Conservation (phyloP, 768 basidiomycete genomes). For the Termitomyces heimii region DNA sequence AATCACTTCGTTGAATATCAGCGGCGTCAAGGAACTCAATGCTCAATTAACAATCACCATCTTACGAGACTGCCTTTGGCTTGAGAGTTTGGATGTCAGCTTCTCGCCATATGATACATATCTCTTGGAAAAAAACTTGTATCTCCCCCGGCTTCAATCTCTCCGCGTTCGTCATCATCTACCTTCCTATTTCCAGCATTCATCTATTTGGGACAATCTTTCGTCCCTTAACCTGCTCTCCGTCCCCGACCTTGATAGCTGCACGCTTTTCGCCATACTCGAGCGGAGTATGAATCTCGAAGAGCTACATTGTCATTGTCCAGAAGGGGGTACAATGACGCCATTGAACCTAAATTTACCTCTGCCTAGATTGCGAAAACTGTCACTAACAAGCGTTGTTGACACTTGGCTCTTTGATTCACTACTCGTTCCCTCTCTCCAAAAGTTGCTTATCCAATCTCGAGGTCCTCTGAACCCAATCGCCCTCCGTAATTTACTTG, state of each 20-base stretch:
- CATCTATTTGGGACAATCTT: slow-evolving; percentile 1
- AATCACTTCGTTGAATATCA: slow-evolving; percentile 3
- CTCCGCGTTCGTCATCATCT: background rate
- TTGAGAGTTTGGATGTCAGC: slow-evolving; percentile 1
- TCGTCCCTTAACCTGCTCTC: slow-evolving; percentile 1
- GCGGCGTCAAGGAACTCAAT: background rate
- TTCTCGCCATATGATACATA: background rate
- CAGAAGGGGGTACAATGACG: background rate
- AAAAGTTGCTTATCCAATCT: background rate
- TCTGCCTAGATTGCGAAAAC: background rate
- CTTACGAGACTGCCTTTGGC: background rate
- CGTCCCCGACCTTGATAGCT: background rate
- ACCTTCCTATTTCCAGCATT: background rate
- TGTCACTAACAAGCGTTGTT: background rate
- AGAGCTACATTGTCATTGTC: background rate
- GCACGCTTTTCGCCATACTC: background rate
- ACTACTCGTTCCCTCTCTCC: slow-evolving; percentile 1
- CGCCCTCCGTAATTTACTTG: background rate
- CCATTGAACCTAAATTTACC: background rate
- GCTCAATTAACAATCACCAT: background rate
- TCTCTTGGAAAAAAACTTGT: background rate
- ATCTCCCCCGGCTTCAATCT: background rate
- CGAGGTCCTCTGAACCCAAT: background rate
- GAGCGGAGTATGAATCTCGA: background rate
- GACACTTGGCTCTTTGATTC: slow-evolving; percentile 5